Conservation (phyloP, 768 basidiomycete genomes). For the Boletus sp. region DNA sequence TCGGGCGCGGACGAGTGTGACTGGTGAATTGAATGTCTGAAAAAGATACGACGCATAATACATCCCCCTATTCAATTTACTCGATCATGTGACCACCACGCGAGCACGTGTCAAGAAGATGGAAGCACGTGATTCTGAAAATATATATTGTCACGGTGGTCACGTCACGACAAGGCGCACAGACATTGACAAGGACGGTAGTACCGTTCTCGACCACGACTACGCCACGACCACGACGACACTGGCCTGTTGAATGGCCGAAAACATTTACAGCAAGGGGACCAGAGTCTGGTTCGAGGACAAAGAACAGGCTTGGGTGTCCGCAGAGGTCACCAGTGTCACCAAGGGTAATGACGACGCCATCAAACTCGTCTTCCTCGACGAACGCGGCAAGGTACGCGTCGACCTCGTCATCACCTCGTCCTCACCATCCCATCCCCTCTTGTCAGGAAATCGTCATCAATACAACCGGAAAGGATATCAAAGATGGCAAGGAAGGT, state of each 20-base stretch:
- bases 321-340: slow-evolving; percentile 74
- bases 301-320: slow-evolving; percentile 93
- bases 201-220: slow-evolving; percentile 18
- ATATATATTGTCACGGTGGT: slow-evolving; percentile 16
- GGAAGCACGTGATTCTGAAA: slow-evolving; percentile 21
- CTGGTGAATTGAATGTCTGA: too few species aligned
- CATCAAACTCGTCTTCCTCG: slow-evolving; percentile 82
- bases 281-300: slow-evolving; percentile 92
- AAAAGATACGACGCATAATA: too few species aligned
- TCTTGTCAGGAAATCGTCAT: slow-evolving; percentile 66
- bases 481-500: slow-evolving; percentile 74
- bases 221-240: slow-evolving; percentile 18
- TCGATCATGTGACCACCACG: background rate
- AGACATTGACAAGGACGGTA: background rate
- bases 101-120: background rate
- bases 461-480: slow-evolving; percentile 75
- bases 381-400: slow-evolving; percentile 88
- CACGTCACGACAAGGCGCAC: slow-evolving; percentile 22
- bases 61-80: too few species aligned
- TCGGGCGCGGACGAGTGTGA: too few species aligned
- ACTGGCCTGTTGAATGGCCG: slow-evolving; percentile 71
- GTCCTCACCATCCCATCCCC: background rate
- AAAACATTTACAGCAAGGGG: slow-evolving; percentile 89
- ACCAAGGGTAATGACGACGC: slow-evolving; percentile 65
- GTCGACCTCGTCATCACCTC: slow-evolving; percentile 12